phyloP scores from a whole-genome alignment of 2,329 filamentous ascomycete genomes.

The Neoscytalidium dimidiatum region DNA sequence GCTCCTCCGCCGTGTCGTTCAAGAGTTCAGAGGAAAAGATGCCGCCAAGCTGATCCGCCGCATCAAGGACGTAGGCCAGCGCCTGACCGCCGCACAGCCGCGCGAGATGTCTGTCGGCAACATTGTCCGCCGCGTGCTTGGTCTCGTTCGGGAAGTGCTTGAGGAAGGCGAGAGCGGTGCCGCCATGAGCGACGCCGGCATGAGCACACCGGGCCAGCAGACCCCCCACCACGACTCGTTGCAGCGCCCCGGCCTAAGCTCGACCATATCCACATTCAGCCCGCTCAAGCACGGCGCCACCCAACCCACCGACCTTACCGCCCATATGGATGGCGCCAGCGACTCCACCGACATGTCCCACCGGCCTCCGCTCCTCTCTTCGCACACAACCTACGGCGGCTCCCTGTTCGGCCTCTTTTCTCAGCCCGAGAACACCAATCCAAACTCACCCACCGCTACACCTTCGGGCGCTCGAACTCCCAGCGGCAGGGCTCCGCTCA shows the following conservation, averaged over 20 bases:
- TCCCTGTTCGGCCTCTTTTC: constrained; percentile 90
- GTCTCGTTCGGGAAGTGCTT: constrained; percentile 88
- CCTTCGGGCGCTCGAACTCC: constrained; percentile 48
- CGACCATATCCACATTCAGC: constrained; percentile 49
- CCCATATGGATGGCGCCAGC: constrained; percentile 33
- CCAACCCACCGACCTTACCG: constrained; percentile 34
- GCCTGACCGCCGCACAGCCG: constrained; percentile 80
- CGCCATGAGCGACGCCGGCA: constrained; percentile 60
- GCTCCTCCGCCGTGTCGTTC: constrained; percentile 83
- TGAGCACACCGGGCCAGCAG: constrained; percentile 49
- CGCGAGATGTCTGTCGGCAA: constrained; percentile 92
- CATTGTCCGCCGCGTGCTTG: constrained; percentile 85
- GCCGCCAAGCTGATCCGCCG: constrained; percentile 77
- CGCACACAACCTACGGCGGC: constrained; percentile 68
- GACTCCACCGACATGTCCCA: constrained; percentile 38
- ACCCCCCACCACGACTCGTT: constrained; percentile 37
- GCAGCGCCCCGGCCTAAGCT: constrained; percentile 38
- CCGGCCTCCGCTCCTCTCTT: constrained; percentile 64
- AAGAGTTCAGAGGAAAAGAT: constrained; percentile 75
- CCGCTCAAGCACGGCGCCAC: constrained; percentile 47
- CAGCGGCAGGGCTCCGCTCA: constrained; percentile 42
- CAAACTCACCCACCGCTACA: constrained; percentile 51
- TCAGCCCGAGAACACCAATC: constrained; percentile 53
- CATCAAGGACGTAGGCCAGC: constrained; percentile 75
- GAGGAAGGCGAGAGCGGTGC: constrained; percentile 73